Evolutionary conservation across 352 stramenopile genomes (phyloP).

Genomic region (Phytophthora pisi): DNA sequence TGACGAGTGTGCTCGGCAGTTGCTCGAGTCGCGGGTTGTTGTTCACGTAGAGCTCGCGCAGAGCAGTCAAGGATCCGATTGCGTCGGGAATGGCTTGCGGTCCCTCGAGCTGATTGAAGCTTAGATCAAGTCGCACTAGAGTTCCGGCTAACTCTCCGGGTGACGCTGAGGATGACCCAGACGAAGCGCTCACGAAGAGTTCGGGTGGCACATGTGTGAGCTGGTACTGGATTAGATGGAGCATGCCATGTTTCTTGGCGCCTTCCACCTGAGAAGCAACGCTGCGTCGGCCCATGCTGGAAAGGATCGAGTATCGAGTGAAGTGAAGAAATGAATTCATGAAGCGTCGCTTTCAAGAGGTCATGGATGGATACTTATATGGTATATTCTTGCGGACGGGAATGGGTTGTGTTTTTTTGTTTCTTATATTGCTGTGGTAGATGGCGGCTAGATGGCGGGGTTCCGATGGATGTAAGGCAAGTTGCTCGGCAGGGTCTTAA

Average conservation of each 20-base stretch:
- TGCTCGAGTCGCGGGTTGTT: slow-evolving; percentile 72
- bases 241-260: slow-evolving; percentile 60
- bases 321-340: slow-evolving; percentile 13
- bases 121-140: slow-evolving; percentile 81
- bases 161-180: slow-evolving; percentile 22
- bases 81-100: slow-evolving; percentile 49
- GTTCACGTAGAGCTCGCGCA: slow-evolving; percentile 87
- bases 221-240: slow-evolving; percentile 58
- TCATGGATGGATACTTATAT: slow-evolving; percentile 1
- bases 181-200: slow-evolving; percentile 32
- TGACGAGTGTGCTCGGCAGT: slow-evolving; percentile 58
- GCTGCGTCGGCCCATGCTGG: slow-evolving; percentile 40
- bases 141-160: slow-evolving; percentile 32
- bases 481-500: slow-evolving; percentile 91
- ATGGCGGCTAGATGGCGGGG: slow-evolving; percentile 76
- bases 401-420: not conserved
- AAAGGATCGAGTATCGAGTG: slow-evolving; percentile 3
- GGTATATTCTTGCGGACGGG: slow-evolving; percentile 16
- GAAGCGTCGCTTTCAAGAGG: slow-evolving; percentile 33
- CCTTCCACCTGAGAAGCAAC: slow-evolving; percentile 63
- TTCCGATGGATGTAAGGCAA: slow-evolving; percentile 95
- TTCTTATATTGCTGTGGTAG: not conserved
- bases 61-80: slow-evolving; percentile 54
- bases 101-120: slow-evolving; percentile 72
- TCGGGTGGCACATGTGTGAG: slow-evolving; percentile 49